Conservation (phyloP, 106 monocot species). For the Allium fistulosum region DNA sequence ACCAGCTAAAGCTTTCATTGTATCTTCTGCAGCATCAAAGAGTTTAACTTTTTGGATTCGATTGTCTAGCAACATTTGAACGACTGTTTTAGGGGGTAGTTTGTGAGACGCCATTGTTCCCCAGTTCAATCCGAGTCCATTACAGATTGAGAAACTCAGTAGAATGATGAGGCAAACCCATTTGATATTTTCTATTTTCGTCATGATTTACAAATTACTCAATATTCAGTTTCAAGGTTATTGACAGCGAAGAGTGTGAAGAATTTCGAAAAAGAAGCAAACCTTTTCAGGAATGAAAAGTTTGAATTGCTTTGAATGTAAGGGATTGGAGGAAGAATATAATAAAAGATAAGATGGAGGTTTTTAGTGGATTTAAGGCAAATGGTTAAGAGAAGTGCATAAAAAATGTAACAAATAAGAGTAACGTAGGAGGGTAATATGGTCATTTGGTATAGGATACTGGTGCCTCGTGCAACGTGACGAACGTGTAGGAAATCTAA, state of each 20-base stretch:
- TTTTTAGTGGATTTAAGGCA: neutral
- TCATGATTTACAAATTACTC: neutral
- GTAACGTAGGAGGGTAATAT: neutral
- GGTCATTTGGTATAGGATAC: too few relatives aligned
- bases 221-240: neutral
- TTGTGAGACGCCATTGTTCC: conserved; percentile 44
- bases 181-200: neutral
- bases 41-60: conserved; percentile 56
- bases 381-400: neutral
- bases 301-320: neutral
- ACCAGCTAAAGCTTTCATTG: conserved; percentile 32
- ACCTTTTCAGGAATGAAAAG: neutral
- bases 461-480: neutral
- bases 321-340: neutral
- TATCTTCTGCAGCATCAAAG: conserved; percentile 27
- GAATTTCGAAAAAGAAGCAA: neutral
- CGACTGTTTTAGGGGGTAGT: conserved; percentile 40
- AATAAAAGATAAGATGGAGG: neutral
- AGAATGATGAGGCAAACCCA: neutral
- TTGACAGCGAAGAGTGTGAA: neutral
- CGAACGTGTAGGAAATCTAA: conserved; percentile 7
- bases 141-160: neutral
- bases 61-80: conserved; percentile 46
- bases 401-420: too few relatives aligned
- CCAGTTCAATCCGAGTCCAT: conserved; percentile 43